phyloP scores from a whole-genome alignment of 345 rosid genomes.

The Trapa bicornis region DNA sequence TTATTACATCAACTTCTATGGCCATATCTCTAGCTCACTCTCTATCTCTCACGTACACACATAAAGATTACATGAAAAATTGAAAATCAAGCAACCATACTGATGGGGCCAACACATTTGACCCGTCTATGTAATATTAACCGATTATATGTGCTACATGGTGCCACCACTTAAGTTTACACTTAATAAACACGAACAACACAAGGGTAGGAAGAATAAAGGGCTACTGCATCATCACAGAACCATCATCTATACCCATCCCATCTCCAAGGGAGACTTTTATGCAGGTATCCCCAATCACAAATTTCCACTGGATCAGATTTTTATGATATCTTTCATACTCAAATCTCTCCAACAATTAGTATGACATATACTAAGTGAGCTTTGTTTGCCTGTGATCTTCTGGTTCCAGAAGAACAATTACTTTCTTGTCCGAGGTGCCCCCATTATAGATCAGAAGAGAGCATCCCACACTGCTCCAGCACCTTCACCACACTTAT shows the following conservation, averaged over 20 bases:
- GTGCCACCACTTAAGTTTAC: not conserved
- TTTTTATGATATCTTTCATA: not conserved
- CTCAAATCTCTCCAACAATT: not conserved
- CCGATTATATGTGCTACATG: not conserved
- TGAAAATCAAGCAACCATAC: not conserved
- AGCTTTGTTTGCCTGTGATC: not conserved
- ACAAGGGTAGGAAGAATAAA: not conserved
- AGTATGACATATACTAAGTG: not conserved
- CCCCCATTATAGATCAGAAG: slow-evolving; percentile 11
- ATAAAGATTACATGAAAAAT: not conserved
- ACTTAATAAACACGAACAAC: not conserved
- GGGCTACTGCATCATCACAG: not conserved
- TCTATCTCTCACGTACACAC: not conserved
- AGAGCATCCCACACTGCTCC: slow-evolving; percentile 73
- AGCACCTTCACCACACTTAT: slow-evolving; percentile 83
- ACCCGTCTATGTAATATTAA: not conserved
- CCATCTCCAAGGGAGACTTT: not conserved
- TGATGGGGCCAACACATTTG: not conserved
- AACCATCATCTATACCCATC: not conserved
- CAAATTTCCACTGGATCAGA: not conserved
- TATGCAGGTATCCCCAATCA: not conserved
- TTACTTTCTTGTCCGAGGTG: not conserved
- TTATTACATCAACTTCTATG: not conserved
- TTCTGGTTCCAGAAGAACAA: not conserved
- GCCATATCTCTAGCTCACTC: not conserved